Percentiles rank a stretch among this genome's conserved stretches.
Evolutionary conservation across 2,329 filamentous ascomycete species (phyloP).

Genomic region (Penicillium psychrosexuale): DNA sequence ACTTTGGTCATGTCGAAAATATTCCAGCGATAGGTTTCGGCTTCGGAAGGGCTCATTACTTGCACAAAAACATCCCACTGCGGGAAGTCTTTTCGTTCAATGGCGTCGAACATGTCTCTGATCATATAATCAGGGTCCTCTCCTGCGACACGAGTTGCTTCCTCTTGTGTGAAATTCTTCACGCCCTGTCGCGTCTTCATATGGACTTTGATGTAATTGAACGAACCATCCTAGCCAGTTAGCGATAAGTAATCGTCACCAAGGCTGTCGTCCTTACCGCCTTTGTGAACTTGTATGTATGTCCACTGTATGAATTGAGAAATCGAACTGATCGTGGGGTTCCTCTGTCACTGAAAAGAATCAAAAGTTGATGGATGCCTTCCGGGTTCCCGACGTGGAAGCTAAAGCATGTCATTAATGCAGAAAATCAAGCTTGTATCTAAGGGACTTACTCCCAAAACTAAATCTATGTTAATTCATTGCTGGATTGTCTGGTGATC

Average conservation of each 20-base stretch:
- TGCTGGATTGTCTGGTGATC: background rate
- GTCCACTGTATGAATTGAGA: background rate
- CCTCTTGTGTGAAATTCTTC: background rate
- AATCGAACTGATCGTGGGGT: background rate
- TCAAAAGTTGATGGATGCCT: background rate
- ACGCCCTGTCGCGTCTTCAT: background rate
- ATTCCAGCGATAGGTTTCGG: background rate
- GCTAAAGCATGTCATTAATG: background rate
- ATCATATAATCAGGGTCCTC: background rate
- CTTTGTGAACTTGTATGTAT: background rate
- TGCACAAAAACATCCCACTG: background rate
- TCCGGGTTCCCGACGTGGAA: background rate
- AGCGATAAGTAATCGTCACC: background rate
- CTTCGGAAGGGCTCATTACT: background rate
- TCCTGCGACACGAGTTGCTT: background rate
- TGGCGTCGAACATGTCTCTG: background rate
- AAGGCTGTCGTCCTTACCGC: background rate
- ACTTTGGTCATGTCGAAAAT: background rate
- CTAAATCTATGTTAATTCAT: background rate
- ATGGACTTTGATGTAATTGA: background rate
- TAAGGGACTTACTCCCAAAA: background rate
- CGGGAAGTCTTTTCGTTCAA: background rate
- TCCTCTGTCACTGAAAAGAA: background rate
- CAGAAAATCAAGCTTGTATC: no score
- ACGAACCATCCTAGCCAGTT: background rate